phyloP scores from a whole-genome alignment of 179 eudicot genomes.

The Vitellaria paradoxa region DNA sequence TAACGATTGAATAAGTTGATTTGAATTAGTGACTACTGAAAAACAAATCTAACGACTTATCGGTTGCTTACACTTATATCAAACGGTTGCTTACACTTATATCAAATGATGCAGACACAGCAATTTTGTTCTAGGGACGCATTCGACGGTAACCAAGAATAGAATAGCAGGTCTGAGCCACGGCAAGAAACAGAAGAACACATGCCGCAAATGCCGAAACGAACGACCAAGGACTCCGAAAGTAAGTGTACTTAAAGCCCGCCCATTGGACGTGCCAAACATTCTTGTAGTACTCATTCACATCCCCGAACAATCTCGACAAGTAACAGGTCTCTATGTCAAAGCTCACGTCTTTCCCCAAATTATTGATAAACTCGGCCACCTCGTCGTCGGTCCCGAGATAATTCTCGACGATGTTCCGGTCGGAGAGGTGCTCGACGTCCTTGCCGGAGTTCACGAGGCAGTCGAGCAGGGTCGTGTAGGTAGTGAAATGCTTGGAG shows the following conservation, averaged over 20 bases:
- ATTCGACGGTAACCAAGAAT: neutral
- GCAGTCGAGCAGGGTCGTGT: constrained; percentile 63
- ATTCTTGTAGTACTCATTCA: constrained; percentile 50
- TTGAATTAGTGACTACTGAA: no score
- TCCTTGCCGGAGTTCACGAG: constrained; percentile 57
- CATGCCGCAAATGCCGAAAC: constrained; percentile 70
- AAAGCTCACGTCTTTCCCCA: constrained; percentile 74
- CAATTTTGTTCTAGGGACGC: no score
- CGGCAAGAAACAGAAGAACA: constrained; percentile 46
- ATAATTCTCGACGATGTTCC: constrained; percentile 68
- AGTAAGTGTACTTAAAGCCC: constrained; percentile 63
- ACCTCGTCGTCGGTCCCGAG: constrained; percentile 71
- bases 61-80: no score
- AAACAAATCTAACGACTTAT: no score
- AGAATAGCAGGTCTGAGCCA: constrained; percentile 55
- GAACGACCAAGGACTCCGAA: constrained; percentile 80
- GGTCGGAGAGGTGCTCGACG: constrained; percentile 58
- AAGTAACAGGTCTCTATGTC: constrained; percentile 59
- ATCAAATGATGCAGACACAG: no score
- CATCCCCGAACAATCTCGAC: constrained; percentile 53
- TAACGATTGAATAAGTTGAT: no score
- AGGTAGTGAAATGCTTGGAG: constrained; percentile 69
- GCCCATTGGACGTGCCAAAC: constrained; percentile 72
- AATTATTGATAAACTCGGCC: constrained; percentile 58
- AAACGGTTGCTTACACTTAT: no score